Evolutionary conservation across 2,329 filamentous ascomycete species (phyloP), one percentile per base, ranked within the genome.

Genomic region (Plectosphaerella cucumerina): DNA sequence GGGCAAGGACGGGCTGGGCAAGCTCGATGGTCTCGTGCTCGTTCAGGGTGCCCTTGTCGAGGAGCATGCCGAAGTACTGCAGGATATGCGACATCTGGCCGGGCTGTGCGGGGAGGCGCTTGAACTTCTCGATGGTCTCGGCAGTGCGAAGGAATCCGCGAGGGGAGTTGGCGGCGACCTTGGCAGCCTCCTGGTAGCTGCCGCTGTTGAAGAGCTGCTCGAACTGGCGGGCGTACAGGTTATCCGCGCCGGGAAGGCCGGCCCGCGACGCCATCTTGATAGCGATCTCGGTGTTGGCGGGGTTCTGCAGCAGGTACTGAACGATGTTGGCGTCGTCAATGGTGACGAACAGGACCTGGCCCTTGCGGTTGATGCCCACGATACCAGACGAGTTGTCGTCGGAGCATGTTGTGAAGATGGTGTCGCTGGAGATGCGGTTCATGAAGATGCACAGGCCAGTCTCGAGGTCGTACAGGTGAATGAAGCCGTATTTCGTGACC

Each of bases 341-440:
- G 58, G 87, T 92, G 54, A 97, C 94, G 51, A 92, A 90, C 55
- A 99, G 81, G 44, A 97, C 92, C 72, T 99, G 94, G 56, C 94
- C 95, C 76, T 96, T 96, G 64, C 95, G 87, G 76, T 99, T 99
- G 67, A 99, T 93, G 60, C 90, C 91, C 49, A 99, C 82, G 56
- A 99, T 87, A 61, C 95, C 95, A 44, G 87, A 84, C 17, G 90
- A 95, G 20, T 91, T 86, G 50, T 82, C 81, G 67, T 99, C 94
- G 34, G 86, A 76, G 44, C 90, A 87, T 18, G 92, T 97, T 22
- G 93, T 95, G 75, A 99, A 99, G 68, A 99, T 97, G 22, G 94
- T 99, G 68, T 99, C 94, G 76, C 91, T 96, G 33, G 94, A 99
- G 64, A 99, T 99, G 62, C 95, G 88, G 80, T 99, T 99, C 91